Evolutionary conservation across 139 green algal species (phyloP), one percentile per base, ranked within the genome.

Genomic region (Protoeuglena noctilucae): DNA sequence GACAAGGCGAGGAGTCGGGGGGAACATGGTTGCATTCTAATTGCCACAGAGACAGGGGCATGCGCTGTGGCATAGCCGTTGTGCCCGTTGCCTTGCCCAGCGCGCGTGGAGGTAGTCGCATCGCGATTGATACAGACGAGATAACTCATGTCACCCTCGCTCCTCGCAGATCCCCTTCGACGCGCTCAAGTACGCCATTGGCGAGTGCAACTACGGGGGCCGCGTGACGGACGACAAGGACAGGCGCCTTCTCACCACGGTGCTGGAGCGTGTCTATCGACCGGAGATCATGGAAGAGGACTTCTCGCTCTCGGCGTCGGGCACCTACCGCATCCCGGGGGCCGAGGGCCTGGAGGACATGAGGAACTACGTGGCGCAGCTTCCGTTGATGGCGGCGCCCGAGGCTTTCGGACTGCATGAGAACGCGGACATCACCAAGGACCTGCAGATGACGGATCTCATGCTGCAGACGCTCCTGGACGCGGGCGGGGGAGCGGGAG

Each of bases 171-270:
- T 64, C 7, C 66, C 66, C 5, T 66, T 60, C 51, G 61, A 27
- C 2, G 66, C 66, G 48, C 66, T 73, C 24, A 65, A 60, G 47
- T 73, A 73, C 57, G 45, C 62, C 16, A 69, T 51, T 3, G 60
- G 60, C 28, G 66, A 73, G 61, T 73, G 66, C 60, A 68, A 73
- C 61, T 73, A 73, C 55, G 66, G 66, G 49, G 66, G 66, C 22
- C 48, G 66, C 14, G 66, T 73, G 19, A 73, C 66, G 19, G 66
- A 73, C 53, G 66, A 73, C 57, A 73, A 68, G 61, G 66, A 73
- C 55, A 24, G 66, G 26, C 48, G 58, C 19, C 61, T 73, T 26
- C 51, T 73, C 27, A 65, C 57, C 55, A 63, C 60, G 2, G 5
- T 59, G 9, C 53, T 59, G 34, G 34, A 51, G 19, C 25, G 40